Percentiles rank a stretch among this genome's conserved stretches.
phyloP scores from a whole-genome alignment of 495 filamentous ascomycete species.

The Thermothielavioides terrestris region DNA sequence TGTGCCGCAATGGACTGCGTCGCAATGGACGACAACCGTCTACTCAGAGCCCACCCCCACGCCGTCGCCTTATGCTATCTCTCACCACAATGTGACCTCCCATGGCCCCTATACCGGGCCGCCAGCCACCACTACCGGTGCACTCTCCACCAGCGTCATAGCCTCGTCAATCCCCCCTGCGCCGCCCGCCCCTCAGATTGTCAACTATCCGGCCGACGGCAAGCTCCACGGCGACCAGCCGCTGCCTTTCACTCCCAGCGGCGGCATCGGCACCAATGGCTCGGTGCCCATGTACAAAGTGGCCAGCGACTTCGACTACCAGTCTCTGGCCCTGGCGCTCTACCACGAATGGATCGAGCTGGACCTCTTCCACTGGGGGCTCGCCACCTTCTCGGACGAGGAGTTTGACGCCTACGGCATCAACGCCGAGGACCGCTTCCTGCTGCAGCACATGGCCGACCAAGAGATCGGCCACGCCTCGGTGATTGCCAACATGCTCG shows the following conservation, averaged over 20 bases:
- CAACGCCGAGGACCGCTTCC: conserved; percentile 54
- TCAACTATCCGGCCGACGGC: conserved; percentile 64
- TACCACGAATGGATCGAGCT: conserved; percentile 86
- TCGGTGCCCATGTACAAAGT: conserved; percentile 62
- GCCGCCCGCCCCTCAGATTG: conserved; percentile 42
- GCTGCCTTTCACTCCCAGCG: conserved; percentile 63
- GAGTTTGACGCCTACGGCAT: conserved; percentile 66
- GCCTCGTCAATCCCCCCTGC: conserved; percentile 41
- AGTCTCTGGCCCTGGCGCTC: conserved; percentile 60
- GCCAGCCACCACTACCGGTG: conserved; percentile 50
- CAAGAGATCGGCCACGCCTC: conserved; percentile 80
- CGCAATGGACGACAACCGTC: conserved; percentile 29
- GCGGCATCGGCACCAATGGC: conserved; percentile 76
- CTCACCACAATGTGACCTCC: conserved; percentile 32
- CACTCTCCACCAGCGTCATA: conserved; percentile 40
- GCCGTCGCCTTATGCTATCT: conserved; percentile 15
- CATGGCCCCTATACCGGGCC: conserved; percentile 53
- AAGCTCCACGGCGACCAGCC: conserved; percentile 54
- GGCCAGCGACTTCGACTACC: conserved; percentile 65
- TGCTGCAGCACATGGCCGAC: conserved; percentile 78
- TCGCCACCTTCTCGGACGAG: conserved; percentile 57
- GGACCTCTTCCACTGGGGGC: conserved; percentile 75
- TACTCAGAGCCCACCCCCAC: conserved; percentile 16
- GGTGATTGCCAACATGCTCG: conserved; percentile 73
- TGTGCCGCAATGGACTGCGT: conserved; percentile 29